phyloP scores from a whole-genome alignment of 2,329 filamentous ascomycete genomes.

The Graphilbum sp. region DNA sequence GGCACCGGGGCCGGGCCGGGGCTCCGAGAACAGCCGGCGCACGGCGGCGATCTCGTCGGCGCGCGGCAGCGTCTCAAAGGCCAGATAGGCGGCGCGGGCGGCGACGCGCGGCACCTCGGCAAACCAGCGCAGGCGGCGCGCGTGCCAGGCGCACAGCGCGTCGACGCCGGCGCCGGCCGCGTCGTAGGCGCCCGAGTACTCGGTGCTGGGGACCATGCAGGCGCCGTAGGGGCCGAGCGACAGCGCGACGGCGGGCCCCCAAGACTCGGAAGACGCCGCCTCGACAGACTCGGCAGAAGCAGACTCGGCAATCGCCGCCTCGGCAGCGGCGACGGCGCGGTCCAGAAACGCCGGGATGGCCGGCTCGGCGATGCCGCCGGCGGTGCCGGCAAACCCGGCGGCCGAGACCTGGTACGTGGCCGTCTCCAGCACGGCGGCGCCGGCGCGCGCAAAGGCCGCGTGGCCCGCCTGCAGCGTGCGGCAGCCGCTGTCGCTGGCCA shows the following conservation, averaged over 20 bases:
- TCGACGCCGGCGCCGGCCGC: constrained; percentile 24
- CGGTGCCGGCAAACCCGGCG: constrained; percentile 37
- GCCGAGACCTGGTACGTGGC: constrained; percentile 51
- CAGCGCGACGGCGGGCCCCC: constrained; percentile 37
- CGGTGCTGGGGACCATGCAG: constrained; percentile 46
- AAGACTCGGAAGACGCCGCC: too few species aligned
- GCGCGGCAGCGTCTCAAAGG: constrained; percentile 51
- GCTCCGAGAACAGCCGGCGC: constrained; percentile 21
- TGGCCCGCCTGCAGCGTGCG: constrained; percentile 34
- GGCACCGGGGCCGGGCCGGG: too few species aligned
- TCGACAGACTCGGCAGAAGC: background rate
- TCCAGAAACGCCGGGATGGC: constrained; percentile 25
- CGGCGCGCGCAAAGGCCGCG: constrained; percentile 34
- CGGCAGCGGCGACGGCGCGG: constrained; percentile 26
- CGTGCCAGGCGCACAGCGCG: constrained; percentile 39
- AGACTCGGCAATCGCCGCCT: constrained; percentile 16
- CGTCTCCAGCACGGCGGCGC: constrained; percentile 46
- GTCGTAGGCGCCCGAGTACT: constrained; percentile 48
- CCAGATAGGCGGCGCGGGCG: constrained; percentile 33
- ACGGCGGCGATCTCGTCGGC: constrained; percentile 44
- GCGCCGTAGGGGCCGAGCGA: constrained; percentile 52
- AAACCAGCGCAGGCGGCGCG: constrained; percentile 35
- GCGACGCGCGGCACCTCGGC: constrained; percentile 19
- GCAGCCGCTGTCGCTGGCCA: constrained; percentile 27
- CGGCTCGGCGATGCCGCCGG: constrained; percentile 21